Conservation (phyloP, 2,329 filamentous ascomycete species). For the Aspergillus viridinutans region DNA sequence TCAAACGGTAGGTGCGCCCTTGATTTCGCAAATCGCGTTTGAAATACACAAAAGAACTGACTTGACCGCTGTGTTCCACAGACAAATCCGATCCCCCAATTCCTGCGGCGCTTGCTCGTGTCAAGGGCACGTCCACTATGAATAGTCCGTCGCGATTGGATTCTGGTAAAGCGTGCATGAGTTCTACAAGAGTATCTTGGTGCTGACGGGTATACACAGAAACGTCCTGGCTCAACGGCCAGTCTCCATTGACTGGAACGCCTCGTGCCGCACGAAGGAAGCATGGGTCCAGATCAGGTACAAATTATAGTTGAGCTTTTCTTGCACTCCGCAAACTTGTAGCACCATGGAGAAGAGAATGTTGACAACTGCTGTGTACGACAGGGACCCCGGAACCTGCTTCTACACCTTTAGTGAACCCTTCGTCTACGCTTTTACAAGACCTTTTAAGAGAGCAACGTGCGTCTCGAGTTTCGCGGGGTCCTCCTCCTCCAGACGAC, state of each 20-base stretch:
- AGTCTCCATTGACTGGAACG: slow-evolving; percentile 21
- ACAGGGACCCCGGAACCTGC: slow-evolving; percentile 29
- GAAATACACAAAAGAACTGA: slow-evolving; percentile 12
- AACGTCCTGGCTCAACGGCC: slow-evolving; percentile 28
- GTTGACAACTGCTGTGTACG: slow-evolving; percentile 6
- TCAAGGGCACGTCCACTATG: slow-evolving; percentile 30
- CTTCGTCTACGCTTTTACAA: slow-evolving; percentile 37
- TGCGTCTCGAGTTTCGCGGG: slow-evolving; percentile 32
- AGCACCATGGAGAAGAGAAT: not conserved
- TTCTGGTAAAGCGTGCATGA: slow-evolving; percentile 11
- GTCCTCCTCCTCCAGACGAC: slow-evolving; percentile 18
- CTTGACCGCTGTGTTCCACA: slow-evolving; percentile 7
- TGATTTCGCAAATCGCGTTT: not conserved
- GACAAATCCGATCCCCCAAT: slow-evolving; percentile 21
- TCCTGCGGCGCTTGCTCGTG: slow-evolving; percentile 27
- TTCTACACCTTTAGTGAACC: slow-evolving; percentile 34
- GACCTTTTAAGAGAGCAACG: slow-evolving; percentile 41
- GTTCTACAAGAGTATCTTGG: not conserved
- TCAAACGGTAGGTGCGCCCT: slow-evolving; percentile 8
- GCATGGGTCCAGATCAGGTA: slow-evolving; percentile 21
- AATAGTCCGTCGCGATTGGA: slow-evolving; percentile 25
- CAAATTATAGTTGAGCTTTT: slow-evolving; percentile 2
- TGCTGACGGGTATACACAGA: slow-evolving; percentile 16
- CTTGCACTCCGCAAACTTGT: not conserved
- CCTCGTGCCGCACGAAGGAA: slow-evolving; percentile 15